Conservation (phyloP, 306 rosid species). For the Senna siamea region DNA sequence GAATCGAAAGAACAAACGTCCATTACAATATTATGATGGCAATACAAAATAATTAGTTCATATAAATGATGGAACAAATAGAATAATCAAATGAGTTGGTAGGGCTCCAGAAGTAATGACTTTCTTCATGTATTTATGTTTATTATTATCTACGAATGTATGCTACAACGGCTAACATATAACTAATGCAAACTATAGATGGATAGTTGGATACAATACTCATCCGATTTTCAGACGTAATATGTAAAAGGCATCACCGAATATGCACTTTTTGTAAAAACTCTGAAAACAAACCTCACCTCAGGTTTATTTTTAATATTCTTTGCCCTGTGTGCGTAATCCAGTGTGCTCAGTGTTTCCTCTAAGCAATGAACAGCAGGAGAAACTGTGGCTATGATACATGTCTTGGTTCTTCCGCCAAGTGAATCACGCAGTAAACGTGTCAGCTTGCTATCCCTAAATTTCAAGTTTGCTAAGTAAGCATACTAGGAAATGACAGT, state of each 20-base stretch:
- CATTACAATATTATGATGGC: neutral
- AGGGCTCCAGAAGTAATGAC: neutral
- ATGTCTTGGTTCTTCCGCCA: slow-evolving; percentile 77
- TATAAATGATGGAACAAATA: neutral
- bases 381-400: slow-evolving; percentile 76
- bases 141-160: no score
- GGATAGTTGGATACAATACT: neutral
- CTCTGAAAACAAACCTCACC: slow-evolving; percentile 5
- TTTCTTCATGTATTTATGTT: neutral
- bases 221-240: neutral
- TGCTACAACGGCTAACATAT: neutral
- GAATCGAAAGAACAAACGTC: neutral
- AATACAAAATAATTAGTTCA: neutral
- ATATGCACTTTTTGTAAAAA: neutral
- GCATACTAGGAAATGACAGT: neutral
- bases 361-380: slow-evolving; percentile 78
- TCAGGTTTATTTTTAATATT: slow-evolving; percentile 69
- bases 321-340: slow-evolving; percentile 73
- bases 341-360: slow-evolving; percentile 70
- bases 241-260: neutral
- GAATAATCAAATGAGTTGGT: neutral
- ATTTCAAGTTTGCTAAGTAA: slow-evolving; percentile 7
- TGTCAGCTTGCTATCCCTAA: slow-evolving; percentile 79
- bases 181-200: neutral
- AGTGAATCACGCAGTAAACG: slow-evolving; percentile 74